Evolutionary conservation across 805 yeast genomes (phyloP), one percentile per base, ranked within the genome.

Genomic region (Saccharomycopsis sp.): DNA sequence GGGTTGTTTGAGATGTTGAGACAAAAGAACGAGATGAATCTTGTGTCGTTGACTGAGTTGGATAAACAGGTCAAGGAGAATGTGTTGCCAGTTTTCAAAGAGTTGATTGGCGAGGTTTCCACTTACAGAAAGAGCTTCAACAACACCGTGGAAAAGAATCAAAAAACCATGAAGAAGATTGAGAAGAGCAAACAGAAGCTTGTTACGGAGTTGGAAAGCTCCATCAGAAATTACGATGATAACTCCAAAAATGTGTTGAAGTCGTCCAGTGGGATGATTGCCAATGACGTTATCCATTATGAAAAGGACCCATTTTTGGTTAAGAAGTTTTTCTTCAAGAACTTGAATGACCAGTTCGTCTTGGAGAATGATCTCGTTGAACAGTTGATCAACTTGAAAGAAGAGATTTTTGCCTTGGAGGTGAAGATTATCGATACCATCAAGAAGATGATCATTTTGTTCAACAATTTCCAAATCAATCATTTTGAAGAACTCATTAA

Each of bases 281-380:
- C 27, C 18, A 29, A 21, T 17, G 23, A 20, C 20, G 25, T 18
- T 3, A 30, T 46, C 15, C 38, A 36, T 30, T 46, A 46, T 35
- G 43, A 35, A 12, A 46, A 46, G 21, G 49, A 46, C 30, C 49
- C 49, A 23, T 46, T 42, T 29, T 42, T 42, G 22, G 43, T 46
- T n/a, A 46, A 46, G 23, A 46, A 39, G 41, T 30, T 19, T 8
- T 46, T 46, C 30, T 42, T 46, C 22, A 46, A 42, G 27, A 42
- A 42, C 36, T 39, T 46, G 41, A 39, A 42, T 29, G 43, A 46
- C 23, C 38, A 41, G 30, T 39, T 46, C 22, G 17, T 17, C 4
- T 16, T 12, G 5, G 49, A 46, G 26, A 46, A 46, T 29, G 23
- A 30, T 17, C 13, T 46, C 3, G 25, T 46, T 19, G 40, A 33